Conservation (phyloP, 495 filamentous ascomycete species). For the Talaromyces thailandensis region DNA sequence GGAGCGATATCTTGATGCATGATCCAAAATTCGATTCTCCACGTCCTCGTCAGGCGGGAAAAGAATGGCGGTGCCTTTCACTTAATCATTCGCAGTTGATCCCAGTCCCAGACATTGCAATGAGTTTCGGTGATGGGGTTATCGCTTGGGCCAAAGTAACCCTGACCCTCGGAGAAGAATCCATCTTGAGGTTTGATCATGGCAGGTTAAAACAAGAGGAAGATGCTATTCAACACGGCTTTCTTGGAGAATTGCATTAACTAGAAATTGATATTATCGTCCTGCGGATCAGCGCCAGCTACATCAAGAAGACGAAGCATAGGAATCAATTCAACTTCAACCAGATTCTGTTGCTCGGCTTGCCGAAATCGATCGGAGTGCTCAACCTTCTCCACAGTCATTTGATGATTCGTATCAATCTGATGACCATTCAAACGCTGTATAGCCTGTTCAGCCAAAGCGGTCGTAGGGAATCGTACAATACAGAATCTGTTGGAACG, state of each 20-base stretch:
- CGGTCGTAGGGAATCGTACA: background rate
- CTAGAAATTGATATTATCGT: background rate
- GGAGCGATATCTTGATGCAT: slow-evolving; percentile 19
- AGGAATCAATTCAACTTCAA: background rate
- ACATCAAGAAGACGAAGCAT: background rate
- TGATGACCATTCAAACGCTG: background rate
- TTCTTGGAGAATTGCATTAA: background rate
- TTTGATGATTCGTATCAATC: background rate
- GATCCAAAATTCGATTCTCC: slow-evolving; percentile 7
- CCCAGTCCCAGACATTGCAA: slow-evolving; percentile 18
- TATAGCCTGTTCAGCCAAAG: background rate
- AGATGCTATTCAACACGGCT: background rate
- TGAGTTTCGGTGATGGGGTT: slow-evolving; percentile 8
- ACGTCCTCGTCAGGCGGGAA: slow-evolving; percentile 13
- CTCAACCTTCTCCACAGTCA: background rate
- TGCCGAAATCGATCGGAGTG: background rate
- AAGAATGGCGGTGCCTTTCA: slow-evolving; percentile 17
- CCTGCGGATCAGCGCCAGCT: background rate
- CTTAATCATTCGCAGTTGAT: slow-evolving; percentile 11
- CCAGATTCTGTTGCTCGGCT: background rate
- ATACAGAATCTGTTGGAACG: background rate
- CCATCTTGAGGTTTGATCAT: background rate
- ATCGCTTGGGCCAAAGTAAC: slow-evolving; percentile 10
- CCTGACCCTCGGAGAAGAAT: slow-evolving; percentile 11
- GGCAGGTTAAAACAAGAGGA: background rate